Conservation (phyloP, 1,139 yeast genomes). For the Yamadazyma aaseri region DNA sequence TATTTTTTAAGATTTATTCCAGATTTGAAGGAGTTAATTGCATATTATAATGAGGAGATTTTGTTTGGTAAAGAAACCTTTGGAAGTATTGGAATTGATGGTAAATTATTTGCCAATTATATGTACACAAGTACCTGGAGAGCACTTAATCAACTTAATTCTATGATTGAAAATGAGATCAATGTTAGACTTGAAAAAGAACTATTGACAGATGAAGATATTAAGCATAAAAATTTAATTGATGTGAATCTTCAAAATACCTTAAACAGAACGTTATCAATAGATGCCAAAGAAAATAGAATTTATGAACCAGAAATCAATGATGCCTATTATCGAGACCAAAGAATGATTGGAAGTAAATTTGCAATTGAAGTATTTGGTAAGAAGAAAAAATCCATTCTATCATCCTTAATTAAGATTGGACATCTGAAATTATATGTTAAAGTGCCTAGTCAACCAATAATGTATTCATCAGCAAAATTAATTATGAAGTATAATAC, state of each 20-base stretch:
- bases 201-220: conserved; percentile 29
- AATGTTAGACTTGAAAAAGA: conserved; percentile 27
- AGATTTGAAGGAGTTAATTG: conserved; percentile 31
- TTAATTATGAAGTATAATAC: conserved; percentile 39
- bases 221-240: conserved; percentile 34
- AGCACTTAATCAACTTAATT: conserved; percentile 26
- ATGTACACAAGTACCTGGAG: conserved; percentile 34
- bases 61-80: conserved; percentile 27
- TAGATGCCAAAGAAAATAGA: conserved; percentile 14
- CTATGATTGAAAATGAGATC: conserved; percentile 37
- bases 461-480: conserved; percentile 42
- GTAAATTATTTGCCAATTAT: conserved; percentile 30
- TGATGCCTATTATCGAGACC: conserved; percentile 20
- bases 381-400: conserved; percentile 39
- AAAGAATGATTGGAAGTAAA: conserved; percentile 29
- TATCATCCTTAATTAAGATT: conserved; percentile 33
- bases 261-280: conserved; percentile 5
- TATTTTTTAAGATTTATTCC: conserved; percentile 45
- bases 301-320: conserved; percentile 7
- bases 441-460: conserved; percentile 32
- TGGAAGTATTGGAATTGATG: conserved; percentile 35
- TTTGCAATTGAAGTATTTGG: conserved; percentile 27
- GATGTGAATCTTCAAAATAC: conserved; percentile 14
- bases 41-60: conserved; percentile 26
- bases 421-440: conserved; percentile 38